Evolutionary conservation across 176 grass and related monocot genomes (phyloP), one percentile per base, ranked within the genome.

Genomic region (Cenchrus americanus): DNA sequence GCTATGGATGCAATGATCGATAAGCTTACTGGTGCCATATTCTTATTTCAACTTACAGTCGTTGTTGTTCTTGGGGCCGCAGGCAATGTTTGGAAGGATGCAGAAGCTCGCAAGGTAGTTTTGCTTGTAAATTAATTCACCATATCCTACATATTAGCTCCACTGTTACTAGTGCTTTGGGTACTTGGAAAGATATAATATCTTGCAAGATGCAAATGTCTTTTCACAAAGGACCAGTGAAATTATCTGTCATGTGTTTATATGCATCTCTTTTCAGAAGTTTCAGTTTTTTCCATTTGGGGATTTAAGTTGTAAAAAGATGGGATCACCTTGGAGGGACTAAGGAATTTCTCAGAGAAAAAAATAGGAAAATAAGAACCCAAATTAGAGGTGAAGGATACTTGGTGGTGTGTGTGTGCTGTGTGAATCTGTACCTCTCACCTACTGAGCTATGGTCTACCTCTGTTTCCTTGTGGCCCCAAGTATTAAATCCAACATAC

Each of bases 1-100:
- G 92, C 95, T 47, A 87, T 98, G 78, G 95, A 98, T 94, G 92
- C 92, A 71, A 98, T 98, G 92, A 93, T 98, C 59, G 95, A 98
- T 87, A 98, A 98, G 86, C 88, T 98, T 82, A 98, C 95, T 77
- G 95, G 90, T 86, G 95, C 95, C 34, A 98, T 98, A 89, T 98
- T 98, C 85, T 87, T 98, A 84, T 98, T 98, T 91, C 95, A 98
- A 90, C 90, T 98, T 81, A 88, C 90, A 37, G 88, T 98, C 65
- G 95, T 98, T 50, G 57, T 98, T 17, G 95, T 98, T 84, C 88
- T 98, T 75, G 95, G 95, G 23, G 93, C 90, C 82, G 90, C 95
- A 50, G 95, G 95, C 27, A 98, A 98, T 89, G 66, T 98, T 86
- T 98, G 95, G 95, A 98, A 98, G 84, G 95, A 98, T 66, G 89